Evolutionary conservation across 2,329 filamentous ascomycete species (phyloP).

Genomic region (Pseudogymnoascus destructans): DNA sequence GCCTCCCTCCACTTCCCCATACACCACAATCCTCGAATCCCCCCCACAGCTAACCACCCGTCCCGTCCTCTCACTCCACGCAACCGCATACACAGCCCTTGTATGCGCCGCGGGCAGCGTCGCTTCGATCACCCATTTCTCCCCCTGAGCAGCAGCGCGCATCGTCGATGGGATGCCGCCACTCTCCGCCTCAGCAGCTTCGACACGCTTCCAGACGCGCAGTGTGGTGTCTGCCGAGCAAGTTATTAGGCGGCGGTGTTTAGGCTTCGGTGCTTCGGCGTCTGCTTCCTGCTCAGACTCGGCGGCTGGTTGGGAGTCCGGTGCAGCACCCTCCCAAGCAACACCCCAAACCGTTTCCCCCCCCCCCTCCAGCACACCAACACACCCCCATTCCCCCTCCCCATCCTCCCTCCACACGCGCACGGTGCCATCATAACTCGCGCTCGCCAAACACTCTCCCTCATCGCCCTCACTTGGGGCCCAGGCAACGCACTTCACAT

Average conservation of each 20-base stretch:
- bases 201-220: conserved; percentile 57
- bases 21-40: conserved; percentile 70
- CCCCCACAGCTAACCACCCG: conserved; percentile 79
- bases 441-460: conserved; percentile 47
- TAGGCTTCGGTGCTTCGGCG: conserved; percentile 33
- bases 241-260: conserved; percentile 52
- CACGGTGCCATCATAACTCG: conserved; percentile 90
- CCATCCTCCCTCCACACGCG: conserved; percentile 52
- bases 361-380: conserved; percentile 69
- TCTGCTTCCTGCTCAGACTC: conserved; percentile 15
- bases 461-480: conserved; percentile 62
- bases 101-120: conserved; percentile 64
- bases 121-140: conserved; percentile 71
- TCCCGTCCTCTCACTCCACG: conserved; percentile 70
- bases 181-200: conserved; percentile 27
- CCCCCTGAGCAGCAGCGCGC: conserved; percentile 54
- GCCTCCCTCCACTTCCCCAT: conserved; percentile 44
- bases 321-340: conserved; percentile 52
- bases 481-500: conserved; percentile 92
- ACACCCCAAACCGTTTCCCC: conserved; percentile 83
- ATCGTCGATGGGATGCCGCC: conserved; percentile 76
- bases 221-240: conserved; percentile 75
- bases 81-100: conserved; percentile 68
- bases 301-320: conserved; percentile 14
- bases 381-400: conserved; percentile 84